A percentile compares a stretch with the other conserved stretches of the same genome.
Conservation (phyloP, 176 grass and related monocot genomes). For the Melocanna baccifera region DNA sequence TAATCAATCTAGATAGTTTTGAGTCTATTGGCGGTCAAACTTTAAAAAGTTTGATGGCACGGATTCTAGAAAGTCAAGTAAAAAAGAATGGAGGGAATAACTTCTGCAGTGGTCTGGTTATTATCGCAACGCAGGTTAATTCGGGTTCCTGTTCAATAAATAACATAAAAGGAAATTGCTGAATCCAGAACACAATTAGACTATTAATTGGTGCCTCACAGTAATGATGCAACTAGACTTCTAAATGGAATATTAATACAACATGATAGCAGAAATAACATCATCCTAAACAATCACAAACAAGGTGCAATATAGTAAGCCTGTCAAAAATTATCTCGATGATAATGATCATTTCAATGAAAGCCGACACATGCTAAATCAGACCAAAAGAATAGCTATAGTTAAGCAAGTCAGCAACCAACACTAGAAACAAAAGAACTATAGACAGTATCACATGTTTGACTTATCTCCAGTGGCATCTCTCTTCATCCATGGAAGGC, state of each 20-base stretch:
- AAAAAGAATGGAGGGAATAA: not conserved
- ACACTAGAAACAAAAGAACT: conserved; percentile 35
- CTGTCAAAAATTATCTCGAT: conserved; percentile 27
- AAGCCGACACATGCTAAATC: conserved; percentile 29
- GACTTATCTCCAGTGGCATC: conserved; percentile 25
- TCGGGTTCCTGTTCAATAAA: not conserved
- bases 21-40: no score
- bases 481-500: conserved; percentile 64
- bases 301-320: conserved; percentile 4
- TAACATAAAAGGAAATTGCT: not conserved
- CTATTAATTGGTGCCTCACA: not conserved
- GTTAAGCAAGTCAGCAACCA: conserved; percentile 33
- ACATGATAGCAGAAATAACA: not conserved
- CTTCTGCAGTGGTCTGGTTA: not conserved
- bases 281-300: conserved; percentile 6
- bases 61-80: no score
- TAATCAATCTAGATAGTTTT: no score
- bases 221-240: not conserved
- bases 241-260: not conserved
- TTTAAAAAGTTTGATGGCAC: no score
- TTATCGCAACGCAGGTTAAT: not conserved
- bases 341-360: conserved; percentile 28
- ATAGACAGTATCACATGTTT: conserved; percentile 41
- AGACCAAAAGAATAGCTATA: conserved; percentile 40
- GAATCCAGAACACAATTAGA: not conserved